Evolutionary conservation across 345 rosid genomes (phyloP).

Genomic region (Pelargonium nanum): DNA sequence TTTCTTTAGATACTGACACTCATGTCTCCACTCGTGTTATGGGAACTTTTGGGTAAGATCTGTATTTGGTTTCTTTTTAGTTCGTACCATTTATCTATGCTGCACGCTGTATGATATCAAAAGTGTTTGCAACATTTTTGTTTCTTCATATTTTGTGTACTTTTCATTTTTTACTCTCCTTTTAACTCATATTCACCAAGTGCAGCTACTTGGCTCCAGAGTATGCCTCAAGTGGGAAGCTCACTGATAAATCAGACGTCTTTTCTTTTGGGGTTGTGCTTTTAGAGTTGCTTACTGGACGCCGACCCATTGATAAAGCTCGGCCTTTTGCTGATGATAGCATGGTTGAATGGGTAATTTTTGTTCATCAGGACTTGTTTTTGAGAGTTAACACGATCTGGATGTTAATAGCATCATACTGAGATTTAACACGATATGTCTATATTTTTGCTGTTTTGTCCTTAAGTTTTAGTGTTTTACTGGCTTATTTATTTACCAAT

Average conservation of each 20-base stretch:
- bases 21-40: conserved; percentile 84
- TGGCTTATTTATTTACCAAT: no score
- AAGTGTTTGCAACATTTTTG: background rate
- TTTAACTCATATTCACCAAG: conserved; percentile 5
- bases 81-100: background rate
- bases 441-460: no score
- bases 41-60: conserved; percentile 84
- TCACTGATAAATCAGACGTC: conserved; percentile 79
- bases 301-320: conserved; percentile 49
- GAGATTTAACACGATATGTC: no score
- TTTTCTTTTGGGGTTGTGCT: conserved; percentile 86
- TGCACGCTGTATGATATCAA: background rate
- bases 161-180: background rate
- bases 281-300: conserved; percentile 74
- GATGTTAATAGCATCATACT: background rate
- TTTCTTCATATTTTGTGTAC: no score
- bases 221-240: conserved; percentile 79
- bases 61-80: conserved; percentile 2
- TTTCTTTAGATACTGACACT: conserved; percentile 58
- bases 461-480: no score
- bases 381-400: background rate
- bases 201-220: conserved; percentile 88
- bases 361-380: background rate
- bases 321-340: conserved; percentile 54
- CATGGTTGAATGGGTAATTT: conserved; percentile 75